A percentile compares a stretch with the other conserved stretches of the same genome.
Conservation (phyloP, 106 monocot genomes). For the Apostasia shenzhenica region DNA sequence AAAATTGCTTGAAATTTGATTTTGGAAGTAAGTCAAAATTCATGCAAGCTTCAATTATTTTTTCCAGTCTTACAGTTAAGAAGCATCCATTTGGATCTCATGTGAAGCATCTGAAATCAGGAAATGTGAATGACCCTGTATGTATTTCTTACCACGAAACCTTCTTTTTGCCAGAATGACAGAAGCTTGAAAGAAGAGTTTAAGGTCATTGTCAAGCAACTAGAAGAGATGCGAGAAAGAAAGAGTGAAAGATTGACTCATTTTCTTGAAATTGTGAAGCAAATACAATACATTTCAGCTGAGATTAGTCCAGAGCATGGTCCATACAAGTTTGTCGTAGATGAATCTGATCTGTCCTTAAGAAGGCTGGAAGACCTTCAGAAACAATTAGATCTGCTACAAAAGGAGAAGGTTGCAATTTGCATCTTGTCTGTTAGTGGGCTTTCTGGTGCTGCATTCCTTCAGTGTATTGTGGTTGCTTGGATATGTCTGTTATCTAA, state of each 20-base stretch:
- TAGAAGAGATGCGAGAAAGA: constrained; percentile 58
- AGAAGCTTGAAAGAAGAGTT: constrained; percentile 60
- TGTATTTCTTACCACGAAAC: background rate
- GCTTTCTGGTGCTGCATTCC: background rate
- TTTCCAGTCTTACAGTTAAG: no score
- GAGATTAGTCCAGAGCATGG: constrained; percentile 33
- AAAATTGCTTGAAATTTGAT: no score
- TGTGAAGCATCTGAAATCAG: no score
- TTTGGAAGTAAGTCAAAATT: no score
- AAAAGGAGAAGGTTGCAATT: constrained; percentile 57
- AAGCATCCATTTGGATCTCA: no score
- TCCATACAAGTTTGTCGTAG: constrained; percentile 18
- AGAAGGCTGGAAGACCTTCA: constrained; percentile 51
- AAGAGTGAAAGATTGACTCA: constrained; percentile 40
- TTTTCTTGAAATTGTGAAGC: constrained; percentile 44
- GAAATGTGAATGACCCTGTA: background rate
- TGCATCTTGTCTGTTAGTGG: background rate
- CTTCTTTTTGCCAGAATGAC: constrained; percentile 17
- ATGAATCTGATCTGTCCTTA: constrained; percentile 53
- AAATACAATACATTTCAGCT: constrained; percentile 28
- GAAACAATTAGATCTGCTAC: constrained; percentile 36
- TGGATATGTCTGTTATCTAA: background rate
- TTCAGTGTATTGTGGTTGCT: background rate
- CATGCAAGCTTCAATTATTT: no score
- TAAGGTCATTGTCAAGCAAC: constrained; percentile 41